Base-by-base conservation (phyloP, 495 filamentous ascomycete species). In the Aspergillus bertholletiae region DNA sequence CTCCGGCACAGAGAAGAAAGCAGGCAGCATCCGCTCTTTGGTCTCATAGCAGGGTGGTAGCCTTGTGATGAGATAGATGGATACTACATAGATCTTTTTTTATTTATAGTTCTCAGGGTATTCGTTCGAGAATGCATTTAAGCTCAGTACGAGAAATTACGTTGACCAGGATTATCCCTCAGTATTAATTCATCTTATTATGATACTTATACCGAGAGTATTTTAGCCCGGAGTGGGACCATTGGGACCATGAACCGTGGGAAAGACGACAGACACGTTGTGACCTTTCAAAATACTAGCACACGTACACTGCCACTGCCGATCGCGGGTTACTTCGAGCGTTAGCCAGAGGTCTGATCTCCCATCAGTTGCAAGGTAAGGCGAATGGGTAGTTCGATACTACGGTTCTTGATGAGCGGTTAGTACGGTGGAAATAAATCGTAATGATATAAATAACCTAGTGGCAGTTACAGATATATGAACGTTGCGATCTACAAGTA, bases 311-410 rank as follows among this genome's bases (percentile, higher is more conserved):
- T 63, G 62, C 59, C 62, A 64, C 65, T 60, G 69, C 69, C 67
- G 71, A 74, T 72, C 71, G 66, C 69, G 69, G 70, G 60, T 66
- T 56, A 26, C 49, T 23, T 61, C 27, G 43, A 59, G 47, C 43
- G 18, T 55, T 63, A 39, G 40, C 47, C 21, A 39, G 60, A 60
- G 61, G 69, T 67, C 61, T 61, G 59, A 66, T 55, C 58, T 66
- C 54, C 45, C 45, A 20, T 20, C 45, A 11, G 20, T 1, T 30
- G 13, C 13, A n/a, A n/a, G n/a, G 34, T n/a, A 28, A 28, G 8
- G 34, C 13, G 17, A n/a, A 37, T 3, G 12, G 11, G 34, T 15
- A 15, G 13, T 37, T 5, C 34, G 30, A 12, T 15, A n/a, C 9
- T 37, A 37, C 13, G 5, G 5, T 12, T 3, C 15, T 5, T n/a